Evolutionary conservation across 2,329 filamentous ascomycete species (phyloP).

Genomic region (Arthrobotrys sphaeroides): DNA sequence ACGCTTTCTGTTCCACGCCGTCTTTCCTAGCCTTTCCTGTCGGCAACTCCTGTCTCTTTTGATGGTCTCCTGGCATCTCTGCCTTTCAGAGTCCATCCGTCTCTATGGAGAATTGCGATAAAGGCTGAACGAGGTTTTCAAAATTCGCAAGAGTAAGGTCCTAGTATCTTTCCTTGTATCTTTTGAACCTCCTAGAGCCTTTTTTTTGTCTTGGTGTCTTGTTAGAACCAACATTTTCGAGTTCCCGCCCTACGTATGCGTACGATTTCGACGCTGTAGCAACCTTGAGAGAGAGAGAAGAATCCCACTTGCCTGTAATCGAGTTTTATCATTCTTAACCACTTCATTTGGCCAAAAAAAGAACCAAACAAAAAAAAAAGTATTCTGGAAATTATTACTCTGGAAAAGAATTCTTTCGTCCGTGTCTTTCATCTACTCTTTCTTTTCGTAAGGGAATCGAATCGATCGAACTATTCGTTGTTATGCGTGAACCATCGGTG

Average conservation of each 20-base stretch:
- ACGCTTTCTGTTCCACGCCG: neutral
- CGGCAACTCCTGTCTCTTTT: neutral
- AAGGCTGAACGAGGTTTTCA: conserved; percentile 53
- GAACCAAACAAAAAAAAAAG: conserved; percentile 8
- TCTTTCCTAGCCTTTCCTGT: neutral
- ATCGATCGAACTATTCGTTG: neutral
- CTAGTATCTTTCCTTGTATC: conserved; percentile 49
- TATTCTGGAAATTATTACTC: neutral
- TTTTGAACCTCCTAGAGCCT: conserved; percentile 36
- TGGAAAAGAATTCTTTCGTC: neutral
- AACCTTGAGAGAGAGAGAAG: no score
- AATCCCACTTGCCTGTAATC: neutral
- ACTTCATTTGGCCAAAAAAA: neutral
- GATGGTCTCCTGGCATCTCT: conserved; percentile 31
- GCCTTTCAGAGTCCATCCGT: conserved; percentile 35
- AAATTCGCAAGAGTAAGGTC: conserved; percentile 50
- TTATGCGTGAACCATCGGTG: conserved; percentile 37
- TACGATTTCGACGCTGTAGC: no score
- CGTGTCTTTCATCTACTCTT: neutral
- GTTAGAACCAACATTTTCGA: neutral
- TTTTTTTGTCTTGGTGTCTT: neutral
- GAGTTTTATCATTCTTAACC: neutral
- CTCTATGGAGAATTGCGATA: conserved; percentile 54
- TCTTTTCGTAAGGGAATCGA: conserved; percentile 1
- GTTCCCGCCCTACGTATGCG: neutral